Conservation (phyloP, 2,329 filamentous ascomycete species). For the Coniella vitis region DNA sequence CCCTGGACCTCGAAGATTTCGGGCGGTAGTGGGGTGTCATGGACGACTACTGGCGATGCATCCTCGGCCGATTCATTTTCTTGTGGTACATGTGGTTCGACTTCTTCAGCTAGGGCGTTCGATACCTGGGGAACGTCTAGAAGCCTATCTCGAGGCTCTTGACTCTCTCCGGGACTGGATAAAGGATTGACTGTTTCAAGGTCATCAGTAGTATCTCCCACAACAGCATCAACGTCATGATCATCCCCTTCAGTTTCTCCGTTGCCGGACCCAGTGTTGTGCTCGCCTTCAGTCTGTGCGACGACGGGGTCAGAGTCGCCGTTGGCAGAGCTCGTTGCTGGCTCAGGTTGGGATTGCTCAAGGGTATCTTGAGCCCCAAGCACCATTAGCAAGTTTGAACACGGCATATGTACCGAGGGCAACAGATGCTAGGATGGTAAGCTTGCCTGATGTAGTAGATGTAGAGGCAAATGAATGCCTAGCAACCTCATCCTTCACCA, state of each 20-base stretch:
- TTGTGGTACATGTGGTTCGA: not conserved
- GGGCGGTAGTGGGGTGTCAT: not conserved
- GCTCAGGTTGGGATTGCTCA: constrained; percentile 11
- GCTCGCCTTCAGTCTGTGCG: constrained; percentile 11
- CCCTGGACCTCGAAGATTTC: not conserved
- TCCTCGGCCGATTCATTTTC: not conserved
- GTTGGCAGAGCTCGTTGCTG: constrained; percentile 9
- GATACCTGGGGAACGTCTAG: not conserved
- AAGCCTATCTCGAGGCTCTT: not conserved
- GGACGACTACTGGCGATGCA: not conserved
- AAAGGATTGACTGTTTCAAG: constrained; percentile 7
- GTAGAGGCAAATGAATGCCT: constrained; percentile 10
- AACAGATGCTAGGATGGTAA: constrained; percentile 17
- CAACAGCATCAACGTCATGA: constrained; percentile 13
- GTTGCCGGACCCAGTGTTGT: constrained; percentile 9
- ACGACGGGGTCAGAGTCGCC: constrained; percentile 13
- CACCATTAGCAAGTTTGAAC: constrained; percentile 18
- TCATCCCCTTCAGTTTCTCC: constrained; percentile 7
- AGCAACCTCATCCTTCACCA: constrained; percentile 16
- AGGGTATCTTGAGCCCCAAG: constrained; percentile 16
- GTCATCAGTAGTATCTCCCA: constrained; percentile 13
- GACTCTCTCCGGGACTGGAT: not conserved
- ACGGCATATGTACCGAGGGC: constrained; percentile 16
- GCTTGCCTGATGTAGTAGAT: constrained; percentile 17
- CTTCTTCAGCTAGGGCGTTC: not conserved